Percentiles rank a stretch among this genome's conserved stretches.
Evolutionary conservation across 768 basidiomycete genomes (phyloP).

Genomic region (Krasilnikovozyma curviuscula): DNA sequence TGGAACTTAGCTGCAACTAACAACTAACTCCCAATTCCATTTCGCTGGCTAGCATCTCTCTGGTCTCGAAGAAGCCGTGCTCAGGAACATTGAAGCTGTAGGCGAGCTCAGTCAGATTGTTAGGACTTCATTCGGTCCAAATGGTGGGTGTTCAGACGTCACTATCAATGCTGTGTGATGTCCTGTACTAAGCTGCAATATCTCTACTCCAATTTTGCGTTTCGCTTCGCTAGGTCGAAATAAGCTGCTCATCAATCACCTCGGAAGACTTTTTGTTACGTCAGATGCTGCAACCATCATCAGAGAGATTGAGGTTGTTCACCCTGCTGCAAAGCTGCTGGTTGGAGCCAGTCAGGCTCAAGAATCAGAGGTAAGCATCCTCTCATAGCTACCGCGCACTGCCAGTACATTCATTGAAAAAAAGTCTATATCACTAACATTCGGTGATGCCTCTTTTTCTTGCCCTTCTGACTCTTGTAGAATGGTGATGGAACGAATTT

Average conservation of each 20-base stretch:
- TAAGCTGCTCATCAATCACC: slow-evolving; percentile 93
- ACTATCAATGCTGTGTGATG: not conserved
- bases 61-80: slow-evolving; percentile 90
- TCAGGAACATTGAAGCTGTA: slow-evolving; percentile 43
- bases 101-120: slow-evolving; percentile 84
- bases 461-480: slow-evolving; percentile 27
- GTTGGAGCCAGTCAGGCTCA: slow-evolving; percentile 97
- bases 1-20: slow-evolving; percentile 7
- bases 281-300: slow-evolving; percentile 99
- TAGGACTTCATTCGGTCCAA: slow-evolving; percentile 87
- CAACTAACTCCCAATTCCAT: not conserved
- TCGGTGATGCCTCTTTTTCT: not conserved
- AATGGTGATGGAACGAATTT: slow-evolving; percentile 96
- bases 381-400: too few relatives aligned
- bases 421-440: too few relatives aligned
- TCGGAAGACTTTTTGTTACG: slow-evolving; percentile 87
- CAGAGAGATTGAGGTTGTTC: slow-evolving; percentile 90
- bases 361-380: slow-evolving; percentile 62
- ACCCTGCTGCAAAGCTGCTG: slow-evolving; percentile 96
- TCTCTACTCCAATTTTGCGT: not conserved
- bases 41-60: slow-evolving; percentile 40
- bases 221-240: slow-evolving; percentile 48
- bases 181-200: not conserved
- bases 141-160: slow-evolving; percentile 41
- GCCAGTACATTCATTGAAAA: not conserved